Percentiles rank a stretch among this genome's conserved stretches.
Evolutionary conservation across 2,329 filamentous ascomycete species (phyloP).

Genomic region (Colletotrichum graminicola): DNA sequence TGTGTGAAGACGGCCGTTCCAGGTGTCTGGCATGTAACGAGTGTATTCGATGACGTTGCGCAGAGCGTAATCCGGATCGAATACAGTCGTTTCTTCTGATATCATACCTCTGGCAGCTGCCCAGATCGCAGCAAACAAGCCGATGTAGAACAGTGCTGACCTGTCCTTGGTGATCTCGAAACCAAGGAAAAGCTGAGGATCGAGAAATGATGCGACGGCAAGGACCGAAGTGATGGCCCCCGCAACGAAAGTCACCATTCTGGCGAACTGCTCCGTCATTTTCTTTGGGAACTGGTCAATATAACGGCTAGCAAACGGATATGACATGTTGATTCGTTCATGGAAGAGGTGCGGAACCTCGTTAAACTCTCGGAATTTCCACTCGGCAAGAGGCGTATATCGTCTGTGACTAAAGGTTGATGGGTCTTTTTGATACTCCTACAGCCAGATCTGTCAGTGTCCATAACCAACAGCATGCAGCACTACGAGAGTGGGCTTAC

Average conservation of each 20-base stretch:
- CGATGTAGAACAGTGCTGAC: slow-evolving; percentile 91
- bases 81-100: slow-evolving; percentile 88
- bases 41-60: slow-evolving; percentile 92
- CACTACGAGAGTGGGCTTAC: slow-evolving; percentile 58
- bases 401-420: slow-evolving; percentile 87
- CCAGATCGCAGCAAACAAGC: slow-evolving; percentile 85
- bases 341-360: slow-evolving; percentile 93
- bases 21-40: slow-evolving; percentile 90
- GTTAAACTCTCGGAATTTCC: slow-evolving; percentile 99
- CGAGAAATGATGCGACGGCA: slow-evolving; percentile 84
- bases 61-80: slow-evolving; percentile 91
- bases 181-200: slow-evolving; percentile 88
- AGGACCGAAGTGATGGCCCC: slow-evolving; percentile 90
- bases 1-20: slow-evolving; percentile 90
- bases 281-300: slow-evolving; percentile 97
- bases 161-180: slow-evolving; percentile 93
- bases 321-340: slow-evolving; percentile 91
- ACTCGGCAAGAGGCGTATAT: slow-evolving; percentile 93
- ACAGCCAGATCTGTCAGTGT: slow-evolving; percentile 4
- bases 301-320: slow-evolving; percentile 91
- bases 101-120: slow-evolving; percentile 85
- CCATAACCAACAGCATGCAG: background rate
- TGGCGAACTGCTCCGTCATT: slow-evolving; percentile 86
- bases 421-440: slow-evolving; percentile 97
- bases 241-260: slow-evolving; percentile 88